phyloP scores from a whole-genome alignment of 2,329 filamentous ascomycete genomes.

The Coniochaeta ligniaria region DNA sequence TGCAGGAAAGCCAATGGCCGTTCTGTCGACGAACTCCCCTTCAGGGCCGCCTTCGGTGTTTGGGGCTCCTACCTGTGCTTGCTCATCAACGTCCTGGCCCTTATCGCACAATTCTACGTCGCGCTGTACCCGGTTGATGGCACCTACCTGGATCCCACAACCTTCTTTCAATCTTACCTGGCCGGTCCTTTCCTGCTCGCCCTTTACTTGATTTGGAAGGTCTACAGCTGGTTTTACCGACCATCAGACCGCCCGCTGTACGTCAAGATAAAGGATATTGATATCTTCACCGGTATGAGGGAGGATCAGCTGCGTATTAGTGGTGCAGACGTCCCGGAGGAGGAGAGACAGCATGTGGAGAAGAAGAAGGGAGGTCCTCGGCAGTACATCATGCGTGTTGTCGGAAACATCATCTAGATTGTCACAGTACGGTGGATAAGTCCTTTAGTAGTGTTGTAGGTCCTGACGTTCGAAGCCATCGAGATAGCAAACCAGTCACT shows the following conservation, averaged over 20 bases:
- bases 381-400: conserved; percentile 1
- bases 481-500: neutral
- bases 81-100: conserved; percentile 53
- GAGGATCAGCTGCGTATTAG: conserved; percentile 2
- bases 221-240: conserved; percentile 21
- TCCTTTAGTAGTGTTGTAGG: neutral
- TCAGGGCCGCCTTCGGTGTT: conserved; percentile 39
- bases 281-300: conserved; percentile 44
- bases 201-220: conserved; percentile 57
- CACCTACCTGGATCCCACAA: neutral
- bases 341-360: neutral
- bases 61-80: conserved; percentile 61
- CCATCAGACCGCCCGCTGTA: conserved; percentile 41
- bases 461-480: neutral
- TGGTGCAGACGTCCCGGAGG: neutral
- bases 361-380: conserved; percentile 1
- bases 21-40: conserved; percentile 29
- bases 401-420: conserved; percentile 4
- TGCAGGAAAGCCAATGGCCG: conserved; percentile 4
- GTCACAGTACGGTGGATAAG: neutral
- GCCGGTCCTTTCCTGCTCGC: conserved; percentile 41
- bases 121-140: conserved; percentile 34
- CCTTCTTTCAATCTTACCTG: conserved; percentile 49
- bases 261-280: conserved; percentile 47
- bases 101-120: conserved; percentile 63